phyloP scores from a whole-genome alignment of 768 basidiomycete species.

The Collybia mongolica region DNA sequence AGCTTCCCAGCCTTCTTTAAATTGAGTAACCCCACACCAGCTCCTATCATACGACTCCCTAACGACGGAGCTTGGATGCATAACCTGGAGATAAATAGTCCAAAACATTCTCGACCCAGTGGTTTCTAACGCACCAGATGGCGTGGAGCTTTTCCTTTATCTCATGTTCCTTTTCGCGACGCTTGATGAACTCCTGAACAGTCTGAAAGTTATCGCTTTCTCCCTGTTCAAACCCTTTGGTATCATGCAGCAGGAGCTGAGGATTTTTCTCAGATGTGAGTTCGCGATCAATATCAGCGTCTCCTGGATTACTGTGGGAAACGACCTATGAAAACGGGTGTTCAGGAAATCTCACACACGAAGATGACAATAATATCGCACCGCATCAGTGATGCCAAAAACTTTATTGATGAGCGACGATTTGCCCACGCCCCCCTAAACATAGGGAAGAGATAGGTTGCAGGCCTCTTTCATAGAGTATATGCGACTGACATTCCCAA shows the following conservation, averaged over 20 bases:
- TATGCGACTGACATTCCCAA: conserved; percentile 20
- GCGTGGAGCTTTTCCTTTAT: conserved; percentile 20
- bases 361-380: background rate
- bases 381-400: conserved; percentile 23
- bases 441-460: background rate
- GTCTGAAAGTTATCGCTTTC: conserved; percentile 13
- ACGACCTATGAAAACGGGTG: conserved; percentile 8
- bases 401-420: conserved; percentile 25
- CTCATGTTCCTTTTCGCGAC: conserved; percentile 1
- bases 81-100: conserved; percentile 14
- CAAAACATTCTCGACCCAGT: too few relatives aligned
- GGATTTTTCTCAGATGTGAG: conserved; percentile 19
- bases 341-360: too few relatives aligned
- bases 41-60: conserved; percentile 14
- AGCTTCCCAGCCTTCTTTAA: conserved; percentile 1
- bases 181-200: conserved; percentile 21
- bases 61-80: conserved; percentile 20
- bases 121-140: conserved; percentile 19
- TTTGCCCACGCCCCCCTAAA: conserved; percentile 27
- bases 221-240: conserved; percentile 28
- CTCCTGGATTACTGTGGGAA: conserved; percentile 17
- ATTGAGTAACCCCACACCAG: conserved; percentile 21
- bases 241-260: conserved; percentile 28
- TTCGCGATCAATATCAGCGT: conserved; percentile 20
- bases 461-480: background rate